Percentiles rank a stretch among this genome's conserved stretches.
phyloP scores from a whole-genome alignment of 1,284 basidiomycete species.

The Sanghuangporus baumii region DNA sequence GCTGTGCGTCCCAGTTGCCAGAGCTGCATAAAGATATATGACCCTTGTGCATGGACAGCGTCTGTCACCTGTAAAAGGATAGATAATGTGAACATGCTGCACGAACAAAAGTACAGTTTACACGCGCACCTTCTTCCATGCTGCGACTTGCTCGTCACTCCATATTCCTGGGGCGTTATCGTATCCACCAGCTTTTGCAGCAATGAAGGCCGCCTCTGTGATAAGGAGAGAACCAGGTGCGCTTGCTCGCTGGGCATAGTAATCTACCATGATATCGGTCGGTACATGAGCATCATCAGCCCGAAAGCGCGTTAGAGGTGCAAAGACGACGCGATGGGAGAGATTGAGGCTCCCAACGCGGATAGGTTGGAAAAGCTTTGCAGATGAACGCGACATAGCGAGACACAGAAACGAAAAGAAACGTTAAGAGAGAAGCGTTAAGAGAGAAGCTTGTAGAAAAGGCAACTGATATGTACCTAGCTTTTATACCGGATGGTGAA shows the following conservation, averaged over 20 bases:
- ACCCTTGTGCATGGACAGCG: conserved; percentile 39
- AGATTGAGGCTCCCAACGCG: conserved; percentile 24
- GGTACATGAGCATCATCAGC: conserved; percentile 22
- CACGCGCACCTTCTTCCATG: conserved; percentile 26
- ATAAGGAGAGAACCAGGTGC: conserved; percentile 27
- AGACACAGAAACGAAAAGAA: too few species aligned
- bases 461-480: too few species aligned
- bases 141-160: conserved; percentile 25
- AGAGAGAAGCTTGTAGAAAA: too few species aligned
- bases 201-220: conserved; percentile 28
- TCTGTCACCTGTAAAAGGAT: conserved; percentile 22
- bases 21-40: conserved; percentile 41
- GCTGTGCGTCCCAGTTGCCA: conserved; percentile 45
- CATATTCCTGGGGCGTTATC: conserved; percentile 24
- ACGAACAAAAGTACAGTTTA: background rate
- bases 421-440: too few species aligned
- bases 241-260: conserved; percentile 28
- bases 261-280: conserved; percentile 21
- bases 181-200: conserved; percentile 19
- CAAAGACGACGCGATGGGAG: conserved; percentile 27
- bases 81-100: background rate
- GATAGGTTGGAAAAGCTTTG: conserved; percentile 26
- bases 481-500: too few species aligned
- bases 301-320: conserved; percentile 30
- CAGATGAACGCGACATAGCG: background rate